Base-by-base conservation (phyloP, 306 rosid species). In the Quercus agrifolia region DNA sequence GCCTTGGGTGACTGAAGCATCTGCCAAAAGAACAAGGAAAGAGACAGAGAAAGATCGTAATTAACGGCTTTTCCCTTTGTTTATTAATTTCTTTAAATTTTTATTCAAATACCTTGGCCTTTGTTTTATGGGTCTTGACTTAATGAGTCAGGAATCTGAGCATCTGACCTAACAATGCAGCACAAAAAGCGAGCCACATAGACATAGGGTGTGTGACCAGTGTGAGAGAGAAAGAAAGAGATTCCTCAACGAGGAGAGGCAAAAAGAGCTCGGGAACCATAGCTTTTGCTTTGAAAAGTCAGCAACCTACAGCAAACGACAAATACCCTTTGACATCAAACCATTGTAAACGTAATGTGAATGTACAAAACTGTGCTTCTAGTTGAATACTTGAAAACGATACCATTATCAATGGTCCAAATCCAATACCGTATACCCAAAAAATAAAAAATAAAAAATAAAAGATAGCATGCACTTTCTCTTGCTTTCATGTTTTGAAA, bases 211-310 rank as follows among this genome's bases (percentile, higher is more conserved):
- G 54, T 49, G 54, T 49, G 54, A 2, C 14, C 15, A 49, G 54
- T 10, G 54, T 10, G 54, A 49, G 33, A 55, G 76, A 61, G 78
- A 83, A 77, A 78, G 78, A 82, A 84, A 82, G 77, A 91, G 97
- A 94, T 91, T 91, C 97, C 91, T 77, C 23, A 82, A 91, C 99
- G 89, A 94, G 97, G 97, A 85, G 70, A 85, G 70, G 82, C 66
- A 69, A 90, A 86, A 78, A 49, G 79, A 79, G 56, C 80, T 56
- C 61, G 59, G 63, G 46, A 74, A 77, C 70, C 59, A 58, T 70
- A 73, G 79, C 82, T 78, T 84, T 78, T 71, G 61, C 80, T 77
- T 74, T 83, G 64, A 63, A 59, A 85, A 86, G 89, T 89, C 87
- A 84, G 89, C 83, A 57, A 44, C 49, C 46, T 76, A 69, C 56